phyloP scores from a whole-genome alignment of 306 rosid species.

The Pachyrhizus erosus region DNA sequence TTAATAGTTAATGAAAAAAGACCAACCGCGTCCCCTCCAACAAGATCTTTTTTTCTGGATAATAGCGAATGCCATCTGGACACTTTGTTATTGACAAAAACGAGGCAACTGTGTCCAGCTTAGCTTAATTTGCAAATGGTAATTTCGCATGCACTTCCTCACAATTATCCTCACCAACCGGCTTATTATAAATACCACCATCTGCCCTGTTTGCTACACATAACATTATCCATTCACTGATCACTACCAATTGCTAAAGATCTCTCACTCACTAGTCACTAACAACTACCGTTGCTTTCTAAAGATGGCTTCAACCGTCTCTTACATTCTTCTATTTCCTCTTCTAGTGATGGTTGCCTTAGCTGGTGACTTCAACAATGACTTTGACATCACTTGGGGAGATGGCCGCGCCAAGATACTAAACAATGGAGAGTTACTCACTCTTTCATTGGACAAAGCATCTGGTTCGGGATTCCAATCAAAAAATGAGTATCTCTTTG shows the following conservation, averaged over 20 bases:
- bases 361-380: constrained; percentile 54
- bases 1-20: neutral
- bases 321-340: constrained; percentile 19
- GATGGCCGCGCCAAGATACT: constrained; percentile 71
- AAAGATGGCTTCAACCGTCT: constrained; percentile 39
- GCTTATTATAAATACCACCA: constrained; percentile 23
- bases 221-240: neutral
- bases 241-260: neutral
- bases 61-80: constrained; percentile 10
- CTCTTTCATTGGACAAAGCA: constrained; percentile 60
- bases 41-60: neutral
- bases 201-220: neutral
- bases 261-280: too few relatives aligned
- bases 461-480: constrained; percentile 86
- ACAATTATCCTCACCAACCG: neutral
- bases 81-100: neutral
- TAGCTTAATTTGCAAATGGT: too few relatives aligned
- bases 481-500: constrained; percentile 62
- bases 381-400: constrained; percentile 74
- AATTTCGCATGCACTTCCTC: constrained; percentile 37
- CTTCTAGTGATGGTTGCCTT: constrained; percentile 32
- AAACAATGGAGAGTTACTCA: constrained; percentile 63
- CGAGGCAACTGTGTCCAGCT: constrained; percentile 41
- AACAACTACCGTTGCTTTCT: neutral
- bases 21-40: neutral